These are phyloP conservation scores for Nannochloropsis granulata DNA, from an alignment of 108 stramenopile species.

Conservation along the genomic window DNA sequence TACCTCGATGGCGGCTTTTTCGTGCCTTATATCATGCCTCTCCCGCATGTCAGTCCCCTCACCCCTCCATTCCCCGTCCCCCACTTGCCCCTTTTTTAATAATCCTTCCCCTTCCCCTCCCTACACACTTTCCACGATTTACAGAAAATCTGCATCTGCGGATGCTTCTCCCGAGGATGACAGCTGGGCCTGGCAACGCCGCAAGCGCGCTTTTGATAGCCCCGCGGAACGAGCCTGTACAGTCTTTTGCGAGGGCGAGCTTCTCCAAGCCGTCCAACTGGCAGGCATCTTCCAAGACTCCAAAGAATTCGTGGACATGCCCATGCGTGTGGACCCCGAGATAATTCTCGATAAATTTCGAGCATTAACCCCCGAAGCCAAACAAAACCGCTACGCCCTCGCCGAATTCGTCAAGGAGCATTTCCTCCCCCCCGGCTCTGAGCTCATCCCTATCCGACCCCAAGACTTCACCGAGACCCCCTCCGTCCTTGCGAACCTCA, in stretches of 20 bases:
- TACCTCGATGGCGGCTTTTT: too few species aligned
- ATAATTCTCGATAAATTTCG: not conserved
- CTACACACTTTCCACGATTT: too few species aligned
- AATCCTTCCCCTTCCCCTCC: too few species aligned
- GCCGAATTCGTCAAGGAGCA: not conserved
- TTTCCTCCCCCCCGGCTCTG: not conserved
- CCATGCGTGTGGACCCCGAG: not conserved
- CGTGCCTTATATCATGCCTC: too few species aligned
- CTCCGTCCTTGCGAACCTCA: not conserved
- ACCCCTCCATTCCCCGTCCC: too few species aligned
- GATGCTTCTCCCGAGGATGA: too few species aligned
- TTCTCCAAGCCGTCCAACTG: constrained; percentile 20
- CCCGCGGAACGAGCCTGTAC: constrained; percentile 3
- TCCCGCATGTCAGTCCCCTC: too few species aligned
- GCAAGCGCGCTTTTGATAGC: not conserved
- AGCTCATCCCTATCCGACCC: not conserved
- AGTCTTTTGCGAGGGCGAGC: constrained; percentile 22
- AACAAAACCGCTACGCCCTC: not conserved
- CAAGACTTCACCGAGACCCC: not conserved
- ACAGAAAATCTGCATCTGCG: too few species aligned
- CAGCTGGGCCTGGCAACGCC: not conserved
- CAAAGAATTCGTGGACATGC: constrained; percentile 33
- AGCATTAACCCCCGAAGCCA: not conserved
- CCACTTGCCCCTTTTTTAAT: too few species aligned
- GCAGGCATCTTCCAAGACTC: constrained; percentile 13